A percentile compares a stretch with the other conserved stretches of the same genome.
phyloP scores from a whole-genome alignment of 306 rosid species.

The Vigna nakashimae region DNA sequence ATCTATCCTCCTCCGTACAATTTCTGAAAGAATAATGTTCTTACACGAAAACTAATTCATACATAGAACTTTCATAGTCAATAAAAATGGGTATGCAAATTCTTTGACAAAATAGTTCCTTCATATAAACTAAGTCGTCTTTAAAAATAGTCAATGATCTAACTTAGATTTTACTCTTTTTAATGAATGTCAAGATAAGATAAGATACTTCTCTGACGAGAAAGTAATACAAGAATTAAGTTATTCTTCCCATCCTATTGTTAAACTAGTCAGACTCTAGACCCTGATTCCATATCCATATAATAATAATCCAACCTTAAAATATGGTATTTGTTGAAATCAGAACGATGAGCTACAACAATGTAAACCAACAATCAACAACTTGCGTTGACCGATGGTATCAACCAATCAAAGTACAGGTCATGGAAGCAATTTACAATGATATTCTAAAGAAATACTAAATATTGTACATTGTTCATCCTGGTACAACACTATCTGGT shows the following conservation, averaged over 20 bases:
- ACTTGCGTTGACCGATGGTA: constrained; percentile 44
- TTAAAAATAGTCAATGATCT: too few relatives aligned
- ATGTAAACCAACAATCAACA: constrained; percentile 43
- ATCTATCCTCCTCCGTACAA: too few relatives aligned
- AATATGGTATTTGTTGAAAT: constrained; percentile 6
- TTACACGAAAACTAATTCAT: too few relatives aligned
- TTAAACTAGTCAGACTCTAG: neutral
- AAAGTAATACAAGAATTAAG: too few relatives aligned
- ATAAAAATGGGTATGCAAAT: too few relatives aligned
- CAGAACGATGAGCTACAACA: constrained; percentile 31
- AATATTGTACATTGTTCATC: constrained; percentile 43
- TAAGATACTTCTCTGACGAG: too few relatives aligned
- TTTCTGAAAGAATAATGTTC: too few relatives aligned
- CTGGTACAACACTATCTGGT: neutral
- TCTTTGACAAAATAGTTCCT: neutral
- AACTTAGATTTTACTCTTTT: too few relatives aligned
- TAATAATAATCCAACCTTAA: neutral
- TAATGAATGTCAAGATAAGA: too few relatives aligned
- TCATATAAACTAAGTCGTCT: too few relatives aligned
- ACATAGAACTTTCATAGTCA: too few relatives aligned
- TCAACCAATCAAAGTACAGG: constrained; percentile 42
- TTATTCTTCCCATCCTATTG: too few relatives aligned
- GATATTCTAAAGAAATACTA: constrained; percentile 28
- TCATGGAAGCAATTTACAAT: constrained; percentile 41
- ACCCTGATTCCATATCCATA: neutral